Percentiles rank a stretch among this genome's conserved stretches.
Evolutionary conservation across 257 asterid species (phyloP).

Genomic region (Fraxinus anomala): DNA sequence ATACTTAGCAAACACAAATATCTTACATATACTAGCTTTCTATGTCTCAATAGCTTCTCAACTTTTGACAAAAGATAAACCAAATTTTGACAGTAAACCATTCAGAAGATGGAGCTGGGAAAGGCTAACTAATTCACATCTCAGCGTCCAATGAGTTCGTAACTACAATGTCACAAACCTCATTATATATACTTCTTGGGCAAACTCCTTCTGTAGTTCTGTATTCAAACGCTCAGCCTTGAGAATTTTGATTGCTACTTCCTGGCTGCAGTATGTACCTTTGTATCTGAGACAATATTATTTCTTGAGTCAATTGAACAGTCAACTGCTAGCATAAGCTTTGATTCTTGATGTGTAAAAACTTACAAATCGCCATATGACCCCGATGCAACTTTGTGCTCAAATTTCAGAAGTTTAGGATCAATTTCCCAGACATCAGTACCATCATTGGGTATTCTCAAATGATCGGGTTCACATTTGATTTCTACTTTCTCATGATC

Average conservation of each 20-base stretch:
- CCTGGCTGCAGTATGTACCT: slow-evolving; percentile 85
- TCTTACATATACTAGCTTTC: not conserved
- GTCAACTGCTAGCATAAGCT: slow-evolving; percentile 24
- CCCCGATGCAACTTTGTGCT: slow-evolving; percentile 66
- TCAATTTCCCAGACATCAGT: slow-evolving; percentile 79
- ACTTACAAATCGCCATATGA: slow-evolving; percentile 73
- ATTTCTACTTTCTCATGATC: slow-evolving; percentile 40
- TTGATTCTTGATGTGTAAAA: slow-evolving; percentile 11
- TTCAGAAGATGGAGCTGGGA: not conserved
- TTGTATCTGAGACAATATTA: slow-evolving; percentile 62
- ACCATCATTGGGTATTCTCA: slow-evolving; percentile 63
- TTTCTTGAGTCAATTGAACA: slow-evolving; percentile 25
- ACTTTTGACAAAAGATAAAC: not conserved
- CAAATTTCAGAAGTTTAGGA: slow-evolving; percentile 54
- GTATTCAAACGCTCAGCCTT: slow-evolving; percentile 82
- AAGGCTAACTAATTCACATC: not conserved
- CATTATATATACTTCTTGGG: slow-evolving; percentile 97
- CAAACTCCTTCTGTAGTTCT: slow-evolving; percentile 89
- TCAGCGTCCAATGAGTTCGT: slow-evolving; percentile 4
- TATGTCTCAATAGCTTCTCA: not conserved
- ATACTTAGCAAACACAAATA: not conserved
- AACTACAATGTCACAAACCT: slow-evolving; percentile 51
- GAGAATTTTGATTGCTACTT: slow-evolving; percentile 95
- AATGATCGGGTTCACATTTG: slow-evolving; percentile 49
- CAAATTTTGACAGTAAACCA: not conserved